A percentile compares a stretch with the other conserved stretches of the same genome.
phyloP scores from a whole-genome alignment of 2,329 filamentous ascomycete genomes.

The Harringtonia aguacate region DNA sequence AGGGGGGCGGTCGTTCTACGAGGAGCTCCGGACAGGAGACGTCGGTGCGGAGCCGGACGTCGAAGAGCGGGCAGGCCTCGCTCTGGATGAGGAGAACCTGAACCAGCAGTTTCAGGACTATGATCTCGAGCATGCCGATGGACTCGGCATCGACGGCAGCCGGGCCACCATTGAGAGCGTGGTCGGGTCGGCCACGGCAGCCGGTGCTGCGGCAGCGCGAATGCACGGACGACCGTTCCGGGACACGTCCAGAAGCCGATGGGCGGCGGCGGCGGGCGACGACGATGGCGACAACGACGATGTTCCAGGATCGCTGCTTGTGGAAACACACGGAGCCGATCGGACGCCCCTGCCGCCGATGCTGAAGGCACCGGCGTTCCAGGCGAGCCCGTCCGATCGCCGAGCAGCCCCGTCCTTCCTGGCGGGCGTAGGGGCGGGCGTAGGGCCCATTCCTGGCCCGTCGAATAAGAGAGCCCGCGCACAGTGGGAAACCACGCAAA shows the following conservation, averaged over 20 bases:
- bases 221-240: not conserved
- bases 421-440: conserved; percentile 16
- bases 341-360: conserved; percentile 7
- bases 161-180: conserved; percentile 24
- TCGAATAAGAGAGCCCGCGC: conserved; percentile 32
- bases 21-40: conserved; percentile 33
- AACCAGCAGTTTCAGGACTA: conserved; percentile 39
- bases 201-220: not conserved
- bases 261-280: conserved; percentile 22
- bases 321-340: conserved; percentile 30
- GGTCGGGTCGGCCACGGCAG: not conserved
- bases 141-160: conserved; percentile 34
- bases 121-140: conserved; percentile 32
- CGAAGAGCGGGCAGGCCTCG: conserved; percentile 30
- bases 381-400: conserved; percentile 1
- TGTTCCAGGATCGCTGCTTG: conserved; percentile 51
- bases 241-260: conserved; percentile 3
- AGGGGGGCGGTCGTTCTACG: conserved; percentile 36
- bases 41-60: conserved; percentile 20
- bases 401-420: conserved; percentile 1
- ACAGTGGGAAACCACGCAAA: conserved; percentile 44
- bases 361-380: conserved; percentile 15
- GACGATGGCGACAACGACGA: conserved; percentile 50
- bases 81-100: conserved; percentile 42
- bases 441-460: conserved; percentile 24